Conservation (phyloP, 2,329 filamentous ascomycete species). For the Colletotrichum eremochloae region DNA sequence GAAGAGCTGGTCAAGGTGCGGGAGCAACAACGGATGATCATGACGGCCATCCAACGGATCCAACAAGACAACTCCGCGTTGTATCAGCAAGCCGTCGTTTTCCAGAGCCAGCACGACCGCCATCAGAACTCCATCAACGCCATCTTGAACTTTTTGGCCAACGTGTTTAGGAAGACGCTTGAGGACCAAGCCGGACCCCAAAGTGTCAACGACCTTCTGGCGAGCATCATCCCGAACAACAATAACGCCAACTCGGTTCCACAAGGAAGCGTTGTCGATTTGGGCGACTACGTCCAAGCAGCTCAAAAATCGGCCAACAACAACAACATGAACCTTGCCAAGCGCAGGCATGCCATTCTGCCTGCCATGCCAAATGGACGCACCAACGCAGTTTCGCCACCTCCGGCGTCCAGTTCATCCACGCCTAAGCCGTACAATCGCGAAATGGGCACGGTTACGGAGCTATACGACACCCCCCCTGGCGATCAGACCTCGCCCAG, state of each 20-base stretch:
- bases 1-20: constrained; percentile 86
- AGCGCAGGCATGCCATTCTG: constrained; percentile 67
- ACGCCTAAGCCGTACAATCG: constrained; percentile 51
- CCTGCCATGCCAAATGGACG: constrained; percentile 63
- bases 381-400: constrained; percentile 46
- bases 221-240: constrained; percentile 75
- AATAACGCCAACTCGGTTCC: constrained; percentile 61
- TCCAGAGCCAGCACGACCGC: constrained; percentile 93
- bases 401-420: constrained; percentile 47
- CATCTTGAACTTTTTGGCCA: constrained; percentile 96
- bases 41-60: constrained; percentile 82
- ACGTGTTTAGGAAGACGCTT: constrained; percentile 93
- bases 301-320: constrained; percentile 56
- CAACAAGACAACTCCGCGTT: constrained; percentile 89
- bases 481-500: constrained; percentile 59
- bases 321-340: constrained; percentile 58
- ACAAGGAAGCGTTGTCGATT: constrained; percentile 71
- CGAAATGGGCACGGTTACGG: constrained; percentile 70
- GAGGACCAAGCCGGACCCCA: constrained; percentile 83
- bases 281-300: constrained; percentile 69
- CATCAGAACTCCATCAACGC: constrained; percentile 99
- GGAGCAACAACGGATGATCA: constrained; percentile 88
- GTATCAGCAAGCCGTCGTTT: constrained; percentile 88
- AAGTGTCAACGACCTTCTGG: constrained; percentile 88
- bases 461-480: constrained; percentile 68